Conservation (phyloP, 2,329 filamentous ascomycete genomes). For the Arthrobotrys iridis region DNA sequence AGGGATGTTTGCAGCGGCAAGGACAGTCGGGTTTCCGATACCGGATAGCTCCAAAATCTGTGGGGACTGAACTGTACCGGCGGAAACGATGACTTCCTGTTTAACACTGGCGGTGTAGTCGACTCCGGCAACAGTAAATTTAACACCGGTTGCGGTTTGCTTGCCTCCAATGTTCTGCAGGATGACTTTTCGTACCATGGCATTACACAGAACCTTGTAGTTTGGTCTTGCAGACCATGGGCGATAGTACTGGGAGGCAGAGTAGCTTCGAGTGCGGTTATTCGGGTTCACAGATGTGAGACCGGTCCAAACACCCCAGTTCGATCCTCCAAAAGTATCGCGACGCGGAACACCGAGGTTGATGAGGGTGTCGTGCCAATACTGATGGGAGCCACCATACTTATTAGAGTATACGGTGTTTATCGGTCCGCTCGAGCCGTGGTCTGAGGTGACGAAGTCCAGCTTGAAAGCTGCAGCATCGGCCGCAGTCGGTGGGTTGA, state of each 20-base stretch:
- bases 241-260: constrained; percentile 62
- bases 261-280: constrained; percentile 62
- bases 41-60: constrained; percentile 71
- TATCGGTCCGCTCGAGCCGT: constrained; percentile 48
- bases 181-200: constrained; percentile 64
- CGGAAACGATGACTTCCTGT: constrained; percentile 69
- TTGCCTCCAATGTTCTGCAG: constrained; percentile 60
- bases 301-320: constrained; percentile 63
- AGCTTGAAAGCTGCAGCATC: constrained; percentile 21
- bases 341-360: constrained; percentile 61
- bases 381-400: constrained; percentile 62
- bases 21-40: constrained; percentile 65
- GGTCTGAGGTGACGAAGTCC: constrained; percentile 14
- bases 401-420: constrained; percentile 57
- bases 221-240: constrained; percentile 62
- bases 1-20: constrained; percentile 63
- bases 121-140: constrained; percentile 62
- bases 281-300: constrained; percentile 60
- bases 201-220: constrained; percentile 65
- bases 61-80: constrained; percentile 69
- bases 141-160: constrained; percentile 62
- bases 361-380: constrained; percentile 64
- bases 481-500: constrained; percentile 8
- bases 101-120: constrained; percentile 55
- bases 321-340: constrained; percentile 61